Base-by-base conservation (phyloP, 2,329 filamentous ascomycete genomes). In the Hypoxylon sp. region DNA sequence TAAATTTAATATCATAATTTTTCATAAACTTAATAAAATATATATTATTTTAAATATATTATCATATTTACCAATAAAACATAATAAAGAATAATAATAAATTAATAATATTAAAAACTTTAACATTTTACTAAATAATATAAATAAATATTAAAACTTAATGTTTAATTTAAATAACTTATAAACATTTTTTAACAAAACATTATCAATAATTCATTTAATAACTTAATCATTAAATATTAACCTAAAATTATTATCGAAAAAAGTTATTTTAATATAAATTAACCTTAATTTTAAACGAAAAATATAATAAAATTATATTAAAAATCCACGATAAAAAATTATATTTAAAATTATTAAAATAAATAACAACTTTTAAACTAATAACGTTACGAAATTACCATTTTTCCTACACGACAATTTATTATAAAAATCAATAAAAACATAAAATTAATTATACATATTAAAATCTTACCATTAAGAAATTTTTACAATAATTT, bases 1-100 rank as follows among this genome's bases (percentile, higher is more conserved):
- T 48, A 46, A 33, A 57, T 57, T 57, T 35, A 35, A 14, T 20
- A 48, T 48, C 33, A 57, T 25, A 5, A 57, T 57, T 57, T 57
- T 57, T 48, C 48, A 57, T 57, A 57, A 57, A 35, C 20, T 35
- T 14, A 57, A 25, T 3, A 46, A 35, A 48, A n/a, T 33, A 14
- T 48, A 57, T 57, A 48, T 57, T 33, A 57, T 57, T 14, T 25
- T 25, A 11, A 35, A 57, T 25, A 35, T 35, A 22, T 57, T 57
- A 48, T 57, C 11, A 17, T 13, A 17, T 46, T 57, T 57, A 17
- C 11, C 20, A 33, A 48, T 46, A 35, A 57, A 25, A 31, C 13
- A 11, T 11, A 57, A 57, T 31, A 42, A 14, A 42, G n/a, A 22
- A 46, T 30, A 57, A 31, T n/a, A 57, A 46, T 33, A 33, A 51